Percentiles rank a stretch among this genome's conserved stretches.
These are phyloP conservation scores for Tuber microsphaerosporum DNA, from an alignment of 495 filamentous ascomycete genomes.

Conservation along the genomic window DNA sequence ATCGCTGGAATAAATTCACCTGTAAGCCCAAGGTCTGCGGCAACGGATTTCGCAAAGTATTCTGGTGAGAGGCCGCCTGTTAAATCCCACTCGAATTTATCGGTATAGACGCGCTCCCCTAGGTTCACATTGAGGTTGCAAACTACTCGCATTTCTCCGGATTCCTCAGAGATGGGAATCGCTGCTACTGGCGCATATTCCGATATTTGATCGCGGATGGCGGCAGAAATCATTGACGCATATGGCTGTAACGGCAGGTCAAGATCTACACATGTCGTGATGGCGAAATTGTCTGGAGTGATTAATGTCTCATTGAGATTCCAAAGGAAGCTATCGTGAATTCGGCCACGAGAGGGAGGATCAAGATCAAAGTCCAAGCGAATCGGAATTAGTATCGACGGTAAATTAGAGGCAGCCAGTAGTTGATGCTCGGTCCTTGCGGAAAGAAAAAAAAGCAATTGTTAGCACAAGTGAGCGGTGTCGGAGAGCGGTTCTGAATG, in stretches of 20 bases:
- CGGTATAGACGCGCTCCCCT: slow-evolving; percentile 83
- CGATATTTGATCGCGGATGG: slow-evolving; percentile 90
- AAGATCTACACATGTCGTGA: slow-evolving; percentile 82
- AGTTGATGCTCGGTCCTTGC: slow-evolving; percentile 60
- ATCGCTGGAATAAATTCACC: slow-evolving; percentile 94
- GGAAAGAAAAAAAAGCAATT: background rate
- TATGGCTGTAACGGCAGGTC: slow-evolving; percentile 70
- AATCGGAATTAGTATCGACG: slow-evolving; percentile 86
- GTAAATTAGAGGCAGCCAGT: slow-evolving; percentile 74
- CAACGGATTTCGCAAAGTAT: slow-evolving; percentile 82
- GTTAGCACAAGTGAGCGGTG: background rate
- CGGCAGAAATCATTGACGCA: slow-evolving; percentile 73
- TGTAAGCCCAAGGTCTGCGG: slow-evolving; percentile 77
- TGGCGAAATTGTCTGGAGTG: slow-evolving; percentile 91
- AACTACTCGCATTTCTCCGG: slow-evolving; percentile 49
- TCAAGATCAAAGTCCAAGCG: slow-evolving; percentile 87
- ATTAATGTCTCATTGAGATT: slow-evolving; percentile 91
- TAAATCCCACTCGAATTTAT: slow-evolving; percentile 98
- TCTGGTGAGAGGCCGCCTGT: slow-evolving; percentile 89
- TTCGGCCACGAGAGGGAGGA: slow-evolving; percentile 66
- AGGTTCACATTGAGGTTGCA: slow-evolving; percentile 88
- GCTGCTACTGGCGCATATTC: slow-evolving; percentile 92
- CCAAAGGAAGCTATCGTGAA: slow-evolving; percentile 94
- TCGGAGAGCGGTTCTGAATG: background rate
- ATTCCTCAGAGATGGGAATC: slow-evolving; percentile 58